Conservation (phyloP, 176 grass and related monocot species). For the Aegilops sharonensis region DNA sequence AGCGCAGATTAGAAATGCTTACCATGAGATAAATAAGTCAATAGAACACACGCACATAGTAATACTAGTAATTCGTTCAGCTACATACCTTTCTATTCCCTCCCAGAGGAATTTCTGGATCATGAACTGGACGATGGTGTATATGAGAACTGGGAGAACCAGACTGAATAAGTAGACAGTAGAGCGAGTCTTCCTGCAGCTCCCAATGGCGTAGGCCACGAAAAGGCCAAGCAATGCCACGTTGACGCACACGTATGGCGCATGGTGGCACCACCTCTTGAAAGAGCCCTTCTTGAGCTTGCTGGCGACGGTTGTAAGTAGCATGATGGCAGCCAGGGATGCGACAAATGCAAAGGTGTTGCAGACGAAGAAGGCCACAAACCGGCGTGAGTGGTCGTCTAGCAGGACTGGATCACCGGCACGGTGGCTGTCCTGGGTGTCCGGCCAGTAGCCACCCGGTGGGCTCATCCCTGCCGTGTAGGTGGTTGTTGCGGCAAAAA, state of each 20-base stretch:
- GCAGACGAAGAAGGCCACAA: constrained; percentile 43
- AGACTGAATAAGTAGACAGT: constrained; percentile 42
- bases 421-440: not conserved
- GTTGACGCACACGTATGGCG: constrained; percentile 35
- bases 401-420: constrained; percentile 36
- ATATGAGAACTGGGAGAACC: constrained; percentile 30
- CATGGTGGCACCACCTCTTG: constrained; percentile 33
- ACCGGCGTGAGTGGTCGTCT: constrained; percentile 31
- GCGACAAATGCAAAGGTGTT: constrained; percentile 43
- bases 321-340: constrained; percentile 42
- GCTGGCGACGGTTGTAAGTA: constrained; percentile 28
- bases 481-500: constrained; percentile 34
- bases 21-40: no score
- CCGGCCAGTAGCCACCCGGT: constrained; percentile 44
- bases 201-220: constrained; percentile 43
- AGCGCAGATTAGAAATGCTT: no score
- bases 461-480: constrained; percentile 36
- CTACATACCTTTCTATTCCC: no score
- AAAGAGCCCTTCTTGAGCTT: no score
- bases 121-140: constrained; percentile 30
- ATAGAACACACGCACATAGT: no score
- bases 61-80: no score
- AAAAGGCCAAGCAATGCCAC: constrained; percentile 36
- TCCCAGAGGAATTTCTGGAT: not conserved
- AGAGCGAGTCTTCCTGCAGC: constrained; percentile 39